Base-by-base conservation (phyloP, 805 yeast genomes). In the Candida corydali region DNA sequence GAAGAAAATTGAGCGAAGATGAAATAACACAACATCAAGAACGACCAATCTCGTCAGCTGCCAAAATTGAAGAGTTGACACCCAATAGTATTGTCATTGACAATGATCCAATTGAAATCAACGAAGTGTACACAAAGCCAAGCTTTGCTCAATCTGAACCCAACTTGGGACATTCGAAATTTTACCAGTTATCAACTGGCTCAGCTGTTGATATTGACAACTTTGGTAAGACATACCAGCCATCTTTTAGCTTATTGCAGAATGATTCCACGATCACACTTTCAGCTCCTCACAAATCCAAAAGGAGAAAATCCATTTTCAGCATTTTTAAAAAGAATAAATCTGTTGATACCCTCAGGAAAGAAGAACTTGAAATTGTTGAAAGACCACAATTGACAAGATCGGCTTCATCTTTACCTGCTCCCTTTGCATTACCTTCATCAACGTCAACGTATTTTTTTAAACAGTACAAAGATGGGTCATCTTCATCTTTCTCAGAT, bases 341-440 rank as follows among this genome's bases (percentile, higher is more conserved):
- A 26, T 26, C 25, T 26, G 26, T 25, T 12, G 38, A 35, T 16
- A 28, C 42, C 10, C 11, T 36, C 14, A 25, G 16, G 7, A 8
- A 22, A 17, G 35, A 24, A 22, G 12, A 18, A 16, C 14, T 8
- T 12, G 28, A 23, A 12, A 6, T 5, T 7, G 14, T 12, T 10
- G 22, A 22, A 16, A 20, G 28, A 7, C 34, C 33, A 7, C 26
- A 5, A 22, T 18, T 32, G 9, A 11, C 28, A 24, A 25, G 33
- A 25, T 16, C 34, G 8, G 15, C 24, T 7, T 40, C 43, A 16
- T 18, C 33, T 5, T 38, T 57, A 16, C 67, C 69, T 6, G 54
- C 61, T 34, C 65, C 73, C 7, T 67, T 67, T 51, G 72, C 71
- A n/a, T 54, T 66, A 44, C 73, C 73, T 1, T 65, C 71, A 11